Base-by-base conservation (phyloP, 2,329 filamentous ascomycete genomes). In the Clonostachys byssicola region DNA sequence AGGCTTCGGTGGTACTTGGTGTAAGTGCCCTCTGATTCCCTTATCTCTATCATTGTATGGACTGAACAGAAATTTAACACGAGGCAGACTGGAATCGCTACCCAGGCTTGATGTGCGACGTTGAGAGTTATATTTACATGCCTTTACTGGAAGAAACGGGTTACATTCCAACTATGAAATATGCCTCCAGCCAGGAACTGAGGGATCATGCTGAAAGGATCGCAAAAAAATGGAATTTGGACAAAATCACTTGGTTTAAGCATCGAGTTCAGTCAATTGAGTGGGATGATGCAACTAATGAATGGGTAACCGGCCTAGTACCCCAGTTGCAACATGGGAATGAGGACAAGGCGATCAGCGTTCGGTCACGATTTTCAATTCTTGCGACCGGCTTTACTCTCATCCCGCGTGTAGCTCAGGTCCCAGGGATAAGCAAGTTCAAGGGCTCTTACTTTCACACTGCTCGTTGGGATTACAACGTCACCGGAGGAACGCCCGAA, bases 111-210 rank as follows among this genome's bases (percentile, higher is more conserved):
- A 66, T 68, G 52, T 85, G 80, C 55, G 81, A 86, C 54, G 63
- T 82, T 4, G 81, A 85, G 59, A 70, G 71, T 44, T 82, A 78
- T 53, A 66, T 72, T 14, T 85, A 85, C 54, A 61, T 84, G 62
- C 80, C 80, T 5, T 60, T 82, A 12, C 67, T 85, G 3, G 80
- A 85, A 50, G 79, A 84, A 59, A 81, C 70, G 3, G 74, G 73
- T 0, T 83, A 81, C 54, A 72, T 83, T 57, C 82, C 81, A 0
- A 74, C 65, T 13, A 65, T 76, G 40, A 68, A 69, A 40, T 78
- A 76, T 51, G 61, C 70, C 0, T 61, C 61, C 12, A 73, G 70
- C 0, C 52, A 59, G 4, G 75, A 79, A 45, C 42, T 77, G 8
- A 62, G 68, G 2, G 58, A 60, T 34, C 67, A 80, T 54, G 64